Base-by-base conservation (phyloP, 2,329 filamentous ascomycete species). In the Hyphodiscus sp. region DNA sequence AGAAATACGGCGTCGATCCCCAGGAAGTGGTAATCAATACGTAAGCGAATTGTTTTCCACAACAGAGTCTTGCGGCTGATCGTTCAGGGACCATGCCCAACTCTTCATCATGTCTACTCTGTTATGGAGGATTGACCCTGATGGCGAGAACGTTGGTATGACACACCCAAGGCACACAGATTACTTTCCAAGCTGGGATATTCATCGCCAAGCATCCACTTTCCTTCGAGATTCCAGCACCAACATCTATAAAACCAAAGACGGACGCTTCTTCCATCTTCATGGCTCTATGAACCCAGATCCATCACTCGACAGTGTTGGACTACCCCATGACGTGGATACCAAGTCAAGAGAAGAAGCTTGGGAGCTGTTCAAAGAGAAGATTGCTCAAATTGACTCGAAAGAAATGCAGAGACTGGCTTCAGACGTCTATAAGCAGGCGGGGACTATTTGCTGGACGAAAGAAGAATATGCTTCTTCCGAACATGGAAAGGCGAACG, bases 241-340 rank as follows among this genome's bases (percentile, higher is more conserved):
- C 0, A 77, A 76, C 50, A 76, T 78, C 45, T 77, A 77, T 59
- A 65, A 67, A 15, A 74, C 71, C 16, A 72, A 71, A 53, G 74
- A 78, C 53, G 70, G 65, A 0, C 61, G 70, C 18, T 77, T 67
- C 58, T 78, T 75, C 59, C 75, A 77, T 58, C 49, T 74, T 0
- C 75, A 78, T 54, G 75, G 74, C 18, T 66, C 63, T 41, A 73
- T 78, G 72, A 75, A 78, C 52, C 71, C 74, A 0, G 69, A 72
- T 2, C 70, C 70, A 2, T 72, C 70, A 0, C 66, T 76, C 48
- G 60, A 68, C 7, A 68, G 63, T 33, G 44, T 75, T 41, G 67
- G 65, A 1, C 54, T 73, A 8, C 69, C 70, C 10, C 49, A 65
- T 3, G 59, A 70, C 9, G 54, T 61, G 38, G 62, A 69, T 1